Base-by-base conservation (phyloP, 768 basidiomycete genomes). In the Mycena crocata region DNA sequence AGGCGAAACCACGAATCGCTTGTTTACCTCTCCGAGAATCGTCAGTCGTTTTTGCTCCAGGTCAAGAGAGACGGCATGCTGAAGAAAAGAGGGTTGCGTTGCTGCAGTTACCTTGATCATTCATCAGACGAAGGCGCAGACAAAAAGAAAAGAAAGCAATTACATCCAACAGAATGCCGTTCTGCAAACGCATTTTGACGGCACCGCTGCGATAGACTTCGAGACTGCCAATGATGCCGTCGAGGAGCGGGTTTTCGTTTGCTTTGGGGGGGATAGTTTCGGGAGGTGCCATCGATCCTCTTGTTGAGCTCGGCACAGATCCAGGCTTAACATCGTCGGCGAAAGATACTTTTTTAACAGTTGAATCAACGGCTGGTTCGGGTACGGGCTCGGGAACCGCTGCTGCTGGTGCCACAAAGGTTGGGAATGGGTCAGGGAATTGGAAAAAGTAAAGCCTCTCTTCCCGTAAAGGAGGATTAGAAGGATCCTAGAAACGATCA, bases 391-490 rank as follows among this genome's bases (percentile, higher is more conserved):
- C 79, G 21, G 71, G 62, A 12, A 64, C 71, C 55, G 79, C 73
- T 12, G 75, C 72, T 23, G 79, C 66, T 10, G 77, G 67, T 9
- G 75, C 80, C 2, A 81, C 64, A 78, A 96, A 96, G 6, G 81
- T 84, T 0, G 95, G 95, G 78, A 98, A 96, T 0, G 94, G 93
- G 12, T 83, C 76, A 0, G 96, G 96, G 72, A 97, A 97, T 74
- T 96, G 95, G 81, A 97, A 96, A 71, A 95, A 90, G 73, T 93
- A 97, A 5, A 97, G 79, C 23, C 86, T 84, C 58, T 93, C 90
- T 76, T 89, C 89, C 57, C 83, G 84, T 39, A 85, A 69, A 54
- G 80, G 75, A 30, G 82, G 72, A 61, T 87, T 86, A 54, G 80
- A 75, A 30, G 82, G 72, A 61, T 87, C 87, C 89, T 90, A 71